Evolutionary conservation across 2,329 filamentous ascomycete genomes (phyloP), one percentile per base, ranked within the genome.

Genomic region (Penicillium frequentans): DNA sequence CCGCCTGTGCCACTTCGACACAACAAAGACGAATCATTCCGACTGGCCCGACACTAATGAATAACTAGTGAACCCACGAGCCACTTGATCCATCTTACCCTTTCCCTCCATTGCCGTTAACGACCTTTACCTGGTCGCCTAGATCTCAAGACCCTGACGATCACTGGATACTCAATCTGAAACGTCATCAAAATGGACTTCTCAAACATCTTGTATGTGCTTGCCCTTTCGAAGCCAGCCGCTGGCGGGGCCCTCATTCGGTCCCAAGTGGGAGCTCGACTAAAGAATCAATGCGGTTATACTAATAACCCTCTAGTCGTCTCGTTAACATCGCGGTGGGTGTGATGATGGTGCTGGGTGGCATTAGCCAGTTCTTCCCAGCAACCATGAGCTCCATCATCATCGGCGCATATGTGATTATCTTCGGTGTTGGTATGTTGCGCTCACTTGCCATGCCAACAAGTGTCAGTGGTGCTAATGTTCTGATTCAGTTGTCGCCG

Each of bases 301-400:
- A 24, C 47, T 58, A 52, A 58, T 26, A 46, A n/a, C 6, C 23
- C 45, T 54, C 58, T 74, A 98, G 95, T 81, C 95, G 95, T 73
- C 86, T 98, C 73, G 90, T 96, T 75, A 99, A 99, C 84, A 82
- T 99, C 76, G 90, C 82, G 69, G 87, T 96, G 63, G 95, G 88
- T 69, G 88, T 88, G 66, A 84, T 96, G 65, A 96, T 96, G 86
- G 81, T 96, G 48, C 82, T 96, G 48, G 93, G 93, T 64, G 93
- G 92, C 72, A 80, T 82, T 64, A 75, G 69, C 54, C 76, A 81
- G 68, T 80, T 77, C 72, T 77, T 79, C 68, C 73, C 73, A 42
- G 62, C 72, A 31, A 59, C 61, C 49, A 67, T 79, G 67, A 85
- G 89, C 72, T 79, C 83, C 65, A 83, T 95, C 69, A 86, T 99